Evolutionary conservation across 2,329 filamentous ascomycete species (phyloP), one percentile per base, ranked within the genome.

Genomic region (Colletotrichum chrysophilum): DNA sequence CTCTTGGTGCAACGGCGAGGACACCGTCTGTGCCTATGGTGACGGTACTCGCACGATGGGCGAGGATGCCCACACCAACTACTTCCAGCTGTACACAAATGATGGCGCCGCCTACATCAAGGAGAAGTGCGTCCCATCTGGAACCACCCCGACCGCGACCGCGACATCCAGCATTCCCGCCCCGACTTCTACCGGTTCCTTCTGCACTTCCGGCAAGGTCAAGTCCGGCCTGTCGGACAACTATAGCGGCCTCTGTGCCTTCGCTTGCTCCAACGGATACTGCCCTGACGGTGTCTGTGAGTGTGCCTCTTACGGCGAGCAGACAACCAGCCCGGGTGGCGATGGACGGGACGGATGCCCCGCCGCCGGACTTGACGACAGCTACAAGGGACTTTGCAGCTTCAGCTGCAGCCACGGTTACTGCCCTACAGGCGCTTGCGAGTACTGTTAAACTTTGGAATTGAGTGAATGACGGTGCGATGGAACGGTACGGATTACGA

Each of bases 361-460:
- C 5, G 65, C 82, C 4, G 68, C 79, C 0, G 83, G 83, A 2
- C 77, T 83, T 30, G 79, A 81, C 48, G 81, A 83, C 5, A 80
- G 81, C 2, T 89, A 88, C 75, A 76, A 83, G 52, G 87, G 86
- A 0, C 82, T 89, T 18, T 89, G 88, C 77, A 87, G 84, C 72
- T 89, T 83, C 76, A 82, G 85, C 14, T 89, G 87, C 61, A 85
- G 84, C 74, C 85, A 87, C 78, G 87, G 86, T 0, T 89, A 89
- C 74, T 88, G 86, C 66, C 87, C 87, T 0, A n/a, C 70, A 18
- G 74, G 56, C 83, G 82, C 82, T 18, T 84, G 82, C 69, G 69
- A 71, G 34, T 66, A 61, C 9, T 79, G 78, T 64, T 79, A 70
- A 68, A 58, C 14, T n/a, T 32, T 2, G 12, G 66, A 43, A 26